Percentiles rank a stretch among this genome's conserved stretches.
phyloP scores from a whole-genome alignment of 768 basidiomycete species.

The Ramaria rubella region DNA sequence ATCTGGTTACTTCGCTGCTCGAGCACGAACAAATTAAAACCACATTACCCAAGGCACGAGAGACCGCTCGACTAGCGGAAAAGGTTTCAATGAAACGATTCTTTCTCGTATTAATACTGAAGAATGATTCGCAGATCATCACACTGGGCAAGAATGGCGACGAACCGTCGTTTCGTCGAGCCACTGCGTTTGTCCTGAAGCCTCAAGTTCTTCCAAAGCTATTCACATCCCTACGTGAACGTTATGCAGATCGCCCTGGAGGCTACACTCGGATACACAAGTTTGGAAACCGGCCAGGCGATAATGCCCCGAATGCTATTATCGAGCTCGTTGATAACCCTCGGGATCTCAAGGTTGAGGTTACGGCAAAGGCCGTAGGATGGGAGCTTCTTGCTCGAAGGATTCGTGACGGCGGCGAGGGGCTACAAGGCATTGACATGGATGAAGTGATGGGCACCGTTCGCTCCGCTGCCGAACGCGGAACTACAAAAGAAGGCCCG shows the following conservation, averaged over 20 bases:
- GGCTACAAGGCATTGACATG: not conserved
- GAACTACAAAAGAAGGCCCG: conserved; percentile 31
- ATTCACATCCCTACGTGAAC: conserved; percentile 68
- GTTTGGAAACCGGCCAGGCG: conserved; percentile 82
- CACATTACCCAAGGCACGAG: conserved; percentile 91
- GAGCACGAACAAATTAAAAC: conserved; percentile 96
- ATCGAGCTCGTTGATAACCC: conserved; percentile 95
- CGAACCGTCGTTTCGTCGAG: conserved; percentile 60
- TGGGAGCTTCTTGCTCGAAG: conserved; percentile 67
- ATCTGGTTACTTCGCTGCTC: conserved; percentile 88
- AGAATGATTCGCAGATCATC: conserved; percentile 59
- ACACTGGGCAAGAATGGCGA: conserved; percentile 85
- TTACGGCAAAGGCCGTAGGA: conserved; percentile 82
- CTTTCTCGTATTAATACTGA: not conserved
- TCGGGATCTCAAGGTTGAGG: conserved; percentile 78
- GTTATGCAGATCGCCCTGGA: conserved; percentile 78
- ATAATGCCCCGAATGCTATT: conserved; percentile 90
- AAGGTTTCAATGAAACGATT: conserved; percentile 45
- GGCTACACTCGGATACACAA: conserved; percentile 95
- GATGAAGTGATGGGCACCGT: not conserved
- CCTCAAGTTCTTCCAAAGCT: conserved; percentile 71
- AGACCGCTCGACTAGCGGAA: conserved; percentile 85
- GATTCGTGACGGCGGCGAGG: conserved; percentile 39
- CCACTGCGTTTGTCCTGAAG: conserved; percentile 74
- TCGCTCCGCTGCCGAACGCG: not conserved